Percentiles rank a stretch among this genome's conserved stretches.
Conservation (phyloP, 2,329 filamentous ascomycete species). For the Fusarium xylarioides region DNA sequence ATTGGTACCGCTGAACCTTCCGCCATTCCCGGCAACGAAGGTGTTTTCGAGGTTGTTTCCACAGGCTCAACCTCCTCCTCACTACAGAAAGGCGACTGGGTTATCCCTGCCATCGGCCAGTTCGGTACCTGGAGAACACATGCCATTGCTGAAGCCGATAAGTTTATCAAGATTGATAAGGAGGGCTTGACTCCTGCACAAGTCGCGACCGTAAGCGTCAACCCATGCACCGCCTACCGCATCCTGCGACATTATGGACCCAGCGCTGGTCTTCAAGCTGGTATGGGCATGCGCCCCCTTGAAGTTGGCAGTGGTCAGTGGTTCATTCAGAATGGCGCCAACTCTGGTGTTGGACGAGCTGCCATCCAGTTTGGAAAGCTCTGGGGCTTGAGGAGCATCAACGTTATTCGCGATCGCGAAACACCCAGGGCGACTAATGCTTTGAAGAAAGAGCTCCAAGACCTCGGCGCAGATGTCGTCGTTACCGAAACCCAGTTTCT, state of each 20-base stretch:
- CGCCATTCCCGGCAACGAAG: constrained; percentile 89
- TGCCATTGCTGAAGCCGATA: constrained; percentile 67
- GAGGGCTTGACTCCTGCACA: constrained; percentile 78
- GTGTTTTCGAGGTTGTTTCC: constrained; percentile 87
- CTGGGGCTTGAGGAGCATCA: constrained; percentile 92
- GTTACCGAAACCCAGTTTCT: constrained; percentile 65
- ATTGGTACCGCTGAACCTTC: constrained; percentile 81
- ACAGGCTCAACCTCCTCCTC: constrained; percentile 64
- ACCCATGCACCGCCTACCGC: constrained; percentile 92
- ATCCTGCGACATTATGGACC: constrained; percentile 85
- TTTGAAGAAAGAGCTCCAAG: constrained; percentile 61
- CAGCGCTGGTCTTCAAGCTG: constrained; percentile 55
- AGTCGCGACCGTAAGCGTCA: constrained; percentile 88
- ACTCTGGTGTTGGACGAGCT: constrained; percentile 89
- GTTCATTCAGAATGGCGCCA: constrained; percentile 97
- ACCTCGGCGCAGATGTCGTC: constrained; percentile 66
- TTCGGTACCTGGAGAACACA: constrained; percentile 98
- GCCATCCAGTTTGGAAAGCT: constrained; percentile 86
- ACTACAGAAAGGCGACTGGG: constrained; percentile 86
- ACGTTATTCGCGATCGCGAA: constrained; percentile 80
- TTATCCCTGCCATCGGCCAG: constrained; percentile 82
- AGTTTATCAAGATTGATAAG: constrained; percentile 76
- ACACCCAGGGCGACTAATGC: constrained; percentile 70
- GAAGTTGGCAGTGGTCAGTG: constrained; percentile 72
- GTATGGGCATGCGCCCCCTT: constrained; percentile 57